Evolutionary conservation across 2,329 filamentous ascomycete species (phyloP), one percentile per base, ranked within the genome.

Genomic region (Apiospora sp.): DNA sequence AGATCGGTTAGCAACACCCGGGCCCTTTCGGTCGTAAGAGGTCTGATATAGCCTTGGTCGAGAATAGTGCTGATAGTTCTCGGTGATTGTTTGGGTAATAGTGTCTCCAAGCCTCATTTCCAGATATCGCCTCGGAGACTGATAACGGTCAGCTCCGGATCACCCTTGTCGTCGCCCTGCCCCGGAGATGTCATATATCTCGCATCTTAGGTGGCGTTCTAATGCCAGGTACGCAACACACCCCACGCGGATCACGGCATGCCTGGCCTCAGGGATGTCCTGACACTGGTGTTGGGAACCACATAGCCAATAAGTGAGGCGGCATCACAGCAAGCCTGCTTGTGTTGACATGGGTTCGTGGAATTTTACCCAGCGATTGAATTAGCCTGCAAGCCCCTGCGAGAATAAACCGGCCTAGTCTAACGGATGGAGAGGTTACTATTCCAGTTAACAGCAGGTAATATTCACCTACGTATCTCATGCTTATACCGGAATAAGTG

Each of bases 131-230:
- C 19, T n/a, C 16, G 22, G 22, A 4, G 22, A n/a, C 34, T 64
- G 58, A 64, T 64, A 41, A 64, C 34, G 58, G 34, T 34, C 58
- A 64, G 30, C 58, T 64, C 34, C 58, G 58, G 58, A n/a, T 12
- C 34, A 12, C 13, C 58, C 34, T 34, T 37, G 22, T 37, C 58
- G 34, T 19, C 34, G 19, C 58, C 24, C 10, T 30, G 51, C 27
- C 58, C 19, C 8, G 7, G 14, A 19, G 30, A 6, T 41, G 58
- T n/a, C 37, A 37, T 41, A 64, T 41, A 64, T 41, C 34, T 64
- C 30, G 58, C 58, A 64, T 64, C 14, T 64, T 64, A 64, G 34
- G 58, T 64, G 58, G 58, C 58, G 58, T 64, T 64, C 58, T 64
- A 64, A 64, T 64, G 58, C 19, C 58, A 64, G 58, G 58, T 64